phyloP scores from a whole-genome alignment of 495 filamentous ascomycete genomes.

The Podospora fimiseda region DNA sequence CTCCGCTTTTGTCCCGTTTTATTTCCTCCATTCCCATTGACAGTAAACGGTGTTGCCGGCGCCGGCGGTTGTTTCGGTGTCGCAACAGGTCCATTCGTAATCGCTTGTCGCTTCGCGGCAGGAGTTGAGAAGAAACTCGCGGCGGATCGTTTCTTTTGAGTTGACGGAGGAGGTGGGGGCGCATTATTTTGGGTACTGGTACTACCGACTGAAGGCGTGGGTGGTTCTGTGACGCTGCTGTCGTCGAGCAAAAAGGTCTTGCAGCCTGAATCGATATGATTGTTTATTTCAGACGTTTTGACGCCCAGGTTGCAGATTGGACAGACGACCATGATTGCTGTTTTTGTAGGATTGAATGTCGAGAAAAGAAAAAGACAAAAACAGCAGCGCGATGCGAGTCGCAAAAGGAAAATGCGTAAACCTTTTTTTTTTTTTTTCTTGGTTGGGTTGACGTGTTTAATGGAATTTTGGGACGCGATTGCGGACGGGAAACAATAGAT shows the following conservation, averaged over 20 bases:
- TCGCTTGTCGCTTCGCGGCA: slow-evolving; percentile 47
- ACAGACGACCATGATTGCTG: slow-evolving; percentile 58
- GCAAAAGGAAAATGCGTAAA: too few relatives aligned
- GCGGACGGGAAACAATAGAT: not conserved
- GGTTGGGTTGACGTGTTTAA: too few relatives aligned
- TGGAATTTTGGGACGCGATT: slow-evolving; percentile 9
- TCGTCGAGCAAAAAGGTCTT: slow-evolving; percentile 42
- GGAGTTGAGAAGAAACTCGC: slow-evolving; percentile 76
- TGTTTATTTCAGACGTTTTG: slow-evolving; percentile 71
- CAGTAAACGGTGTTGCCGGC: slow-evolving; percentile 15
- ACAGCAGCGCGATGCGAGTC: too few relatives aligned
- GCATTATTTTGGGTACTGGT: slow-evolving; percentile 34
- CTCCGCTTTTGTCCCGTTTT: slow-evolving; percentile 27
- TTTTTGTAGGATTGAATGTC: not conserved
- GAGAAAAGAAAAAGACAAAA: not conserved
- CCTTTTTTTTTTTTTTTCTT: too few relatives aligned
- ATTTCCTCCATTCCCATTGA: slow-evolving; percentile 24
- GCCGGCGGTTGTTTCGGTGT: slow-evolving; percentile 8
- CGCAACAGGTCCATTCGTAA: slow-evolving; percentile 13
- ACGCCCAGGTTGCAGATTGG: slow-evolving; percentile 81
- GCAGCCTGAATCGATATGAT: slow-evolving; percentile 85
- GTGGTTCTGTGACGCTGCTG: slow-evolving; percentile 10
- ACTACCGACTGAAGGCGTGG: slow-evolving; percentile 28
- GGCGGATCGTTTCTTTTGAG: slow-evolving; percentile 48
- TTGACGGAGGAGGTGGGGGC: slow-evolving; percentile 4